These are phyloP conservation scores for Carex arenaria DNA, from an alignment of 202 grass and related monocot genomes.

Conservation along the genomic window DNA sequence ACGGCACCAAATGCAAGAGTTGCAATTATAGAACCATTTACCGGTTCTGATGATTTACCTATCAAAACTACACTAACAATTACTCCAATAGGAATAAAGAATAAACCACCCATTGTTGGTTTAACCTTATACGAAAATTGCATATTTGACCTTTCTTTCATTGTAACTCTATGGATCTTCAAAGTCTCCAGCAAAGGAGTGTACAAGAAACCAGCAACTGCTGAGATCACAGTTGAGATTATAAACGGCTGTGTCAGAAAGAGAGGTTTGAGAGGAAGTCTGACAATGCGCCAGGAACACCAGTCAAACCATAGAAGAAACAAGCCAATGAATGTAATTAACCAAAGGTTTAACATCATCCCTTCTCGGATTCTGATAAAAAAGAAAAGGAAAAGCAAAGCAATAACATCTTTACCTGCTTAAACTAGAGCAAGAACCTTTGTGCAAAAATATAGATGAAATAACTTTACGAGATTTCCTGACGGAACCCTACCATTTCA, in stretches of 20 bases:
- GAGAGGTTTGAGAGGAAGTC: conserved; percentile 78
- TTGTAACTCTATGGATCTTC: conserved; percentile 66
- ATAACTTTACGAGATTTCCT: background rate
- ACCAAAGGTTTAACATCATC: conserved; percentile 64
- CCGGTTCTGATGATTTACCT: conserved; percentile 42
- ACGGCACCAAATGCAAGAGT: conserved; percentile 69
- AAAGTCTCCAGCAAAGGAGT: conserved; percentile 64
- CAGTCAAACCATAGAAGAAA: conserved; percentile 86
- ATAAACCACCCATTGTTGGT: conserved; percentile 86
- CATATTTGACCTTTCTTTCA: conserved; percentile 50
- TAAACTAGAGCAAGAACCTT: conserved; percentile 31
- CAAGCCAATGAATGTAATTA: conserved; percentile 53
- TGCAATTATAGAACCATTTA: conserved; percentile 62
- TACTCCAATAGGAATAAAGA: conserved; percentile 82
- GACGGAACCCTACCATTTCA: conserved; percentile 1
- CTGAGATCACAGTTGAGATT: conserved; percentile 67
- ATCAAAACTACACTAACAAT: conserved; percentile 50
- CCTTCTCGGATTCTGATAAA: conserved; percentile 73
- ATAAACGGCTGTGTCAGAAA: conserved; percentile 84
- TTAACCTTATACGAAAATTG: conserved; percentile 53
- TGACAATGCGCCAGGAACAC: conserved; percentile 94
- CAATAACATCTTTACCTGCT: background rate
- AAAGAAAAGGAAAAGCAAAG: conserved; percentile 38
- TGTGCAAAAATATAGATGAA: conserved; percentile 5
- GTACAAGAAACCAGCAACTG: conserved; percentile 73